phyloP scores from a whole-genome alignment of 2,329 filamentous ascomycete species.

The Botryosphaeria agaves region DNA sequence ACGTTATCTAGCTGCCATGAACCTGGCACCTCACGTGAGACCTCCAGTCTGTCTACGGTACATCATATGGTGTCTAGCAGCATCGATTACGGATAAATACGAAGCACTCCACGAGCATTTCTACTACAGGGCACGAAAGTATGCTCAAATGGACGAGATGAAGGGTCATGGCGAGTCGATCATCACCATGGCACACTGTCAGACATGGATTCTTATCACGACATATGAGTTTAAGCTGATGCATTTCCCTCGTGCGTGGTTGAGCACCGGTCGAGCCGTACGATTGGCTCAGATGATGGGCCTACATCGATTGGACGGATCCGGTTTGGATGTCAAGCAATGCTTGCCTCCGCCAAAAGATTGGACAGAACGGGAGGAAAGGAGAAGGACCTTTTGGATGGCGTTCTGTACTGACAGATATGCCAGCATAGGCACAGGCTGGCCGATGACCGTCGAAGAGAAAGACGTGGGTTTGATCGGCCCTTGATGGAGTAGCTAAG shows the following conservation, averaged over 20 bases:
- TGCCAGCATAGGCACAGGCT: slow-evolving; percentile 88
- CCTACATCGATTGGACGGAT: slow-evolving; percentile 69
- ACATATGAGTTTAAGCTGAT: slow-evolving; percentile 94
- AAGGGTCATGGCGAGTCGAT: slow-evolving; percentile 82
- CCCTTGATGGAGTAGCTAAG: too few species aligned
- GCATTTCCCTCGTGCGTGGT: slow-evolving; percentile 92
- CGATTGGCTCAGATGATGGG: slow-evolving; percentile 84
- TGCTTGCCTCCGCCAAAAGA: slow-evolving; percentile 73
- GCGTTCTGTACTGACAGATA: slow-evolving; percentile 82
- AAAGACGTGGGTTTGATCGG: slow-evolving; percentile 44
- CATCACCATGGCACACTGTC: slow-evolving; percentile 71
- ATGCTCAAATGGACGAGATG: slow-evolving; percentile 76
- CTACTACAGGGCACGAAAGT: slow-evolving; percentile 78
- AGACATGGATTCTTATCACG: slow-evolving; percentile 64
- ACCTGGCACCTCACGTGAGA: slow-evolving; percentile 68
- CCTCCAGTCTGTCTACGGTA: slow-evolving; percentile 82
- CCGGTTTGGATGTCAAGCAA: slow-evolving; percentile 78
- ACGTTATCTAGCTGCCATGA: slow-evolving; percentile 80
- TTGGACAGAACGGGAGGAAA: slow-evolving; percentile 86
- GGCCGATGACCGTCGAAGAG: slow-evolving; percentile 92
- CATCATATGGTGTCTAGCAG: slow-evolving; percentile 92
- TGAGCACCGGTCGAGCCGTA: slow-evolving; percentile 71
- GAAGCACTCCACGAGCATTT: slow-evolving; percentile 67
- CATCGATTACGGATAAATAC: slow-evolving; percentile 69
- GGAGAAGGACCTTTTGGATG: slow-evolving; percentile 89